Conservation (phyloP, 768 basidiomycete species). For the Phaeotremella skinneri region DNA sequence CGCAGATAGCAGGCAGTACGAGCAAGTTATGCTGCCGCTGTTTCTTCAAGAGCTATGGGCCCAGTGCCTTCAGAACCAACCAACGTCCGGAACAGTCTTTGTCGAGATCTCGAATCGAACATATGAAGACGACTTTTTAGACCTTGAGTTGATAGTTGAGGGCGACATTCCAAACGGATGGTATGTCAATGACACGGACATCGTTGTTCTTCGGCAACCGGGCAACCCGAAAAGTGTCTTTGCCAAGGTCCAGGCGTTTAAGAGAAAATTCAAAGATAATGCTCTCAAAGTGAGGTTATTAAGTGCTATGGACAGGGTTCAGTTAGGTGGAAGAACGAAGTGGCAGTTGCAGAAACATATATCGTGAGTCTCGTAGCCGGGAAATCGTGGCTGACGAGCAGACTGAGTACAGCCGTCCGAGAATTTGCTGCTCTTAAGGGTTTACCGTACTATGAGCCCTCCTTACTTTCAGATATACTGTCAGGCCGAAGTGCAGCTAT, state of each 20-base stretch:
- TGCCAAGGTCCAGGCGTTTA: constrained; percentile 66
- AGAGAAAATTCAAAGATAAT: constrained; percentile 55
- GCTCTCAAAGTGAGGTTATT: constrained; percentile 61
- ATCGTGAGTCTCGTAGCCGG: constrained; percentile 59
- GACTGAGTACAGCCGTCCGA: constrained; percentile 83
- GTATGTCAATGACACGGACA: constrained; percentile 75
- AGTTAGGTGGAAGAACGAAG: constrained; percentile 62
- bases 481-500: constrained; percentile 60
- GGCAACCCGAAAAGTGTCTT: constrained; percentile 60
- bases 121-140: constrained; percentile 76
- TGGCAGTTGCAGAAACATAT: constrained; percentile 80
- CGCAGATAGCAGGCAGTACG: constrained; percentile 64
- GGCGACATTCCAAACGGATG: constrained; percentile 66
- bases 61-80: constrained; percentile 61
- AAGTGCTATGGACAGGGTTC: constrained; percentile 52
- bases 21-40: constrained; percentile 74
- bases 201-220: constrained; percentile 71
- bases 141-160: constrained; percentile 67
- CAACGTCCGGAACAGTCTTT: constrained; percentile 55
- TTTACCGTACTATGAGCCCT: constrained; percentile 71
- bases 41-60: constrained; percentile 87
- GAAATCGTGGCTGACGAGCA: constrained; percentile 50
- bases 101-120: constrained; percentile 68
- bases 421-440: constrained; percentile 86
- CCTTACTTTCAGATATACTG: constrained; percentile 65